Evolutionary conservation across 768 basidiomycete species (phyloP).

Genomic region (Clitopilus passeckerianus): DNA sequence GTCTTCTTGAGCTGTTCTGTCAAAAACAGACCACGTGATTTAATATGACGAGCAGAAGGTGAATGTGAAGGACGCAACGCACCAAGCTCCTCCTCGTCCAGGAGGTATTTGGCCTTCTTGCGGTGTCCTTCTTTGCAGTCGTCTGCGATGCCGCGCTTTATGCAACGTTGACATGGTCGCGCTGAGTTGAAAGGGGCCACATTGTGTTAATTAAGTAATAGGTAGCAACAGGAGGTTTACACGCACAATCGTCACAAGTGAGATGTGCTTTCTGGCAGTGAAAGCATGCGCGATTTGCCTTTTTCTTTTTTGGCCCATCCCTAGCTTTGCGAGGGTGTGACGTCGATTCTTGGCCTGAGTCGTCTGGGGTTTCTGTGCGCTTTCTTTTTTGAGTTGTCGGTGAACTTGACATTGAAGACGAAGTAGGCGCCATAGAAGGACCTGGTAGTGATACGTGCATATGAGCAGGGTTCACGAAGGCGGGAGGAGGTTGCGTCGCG

Average conservation of each 20-base stretch:
- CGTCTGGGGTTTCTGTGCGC: conserved; percentile 57
- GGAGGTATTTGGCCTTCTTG: conserved; percentile 97
- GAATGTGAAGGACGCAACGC: conserved; percentile 19
- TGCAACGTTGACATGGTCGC: conserved; percentile 92
- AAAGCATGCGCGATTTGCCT: conserved; percentile 89
- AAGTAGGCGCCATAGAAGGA: conserved; percentile 25
- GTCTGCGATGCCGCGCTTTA: conserved; percentile 87
- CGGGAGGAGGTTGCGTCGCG: conserved; percentile 13
- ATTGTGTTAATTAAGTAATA: conserved; percentile 11
- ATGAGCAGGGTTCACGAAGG: conserved; percentile 38
- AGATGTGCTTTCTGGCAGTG: conserved; percentile 97
- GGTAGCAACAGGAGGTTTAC: conserved; percentile 9
- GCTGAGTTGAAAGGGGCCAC: conserved; percentile 42
- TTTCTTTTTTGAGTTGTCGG: conserved; percentile 46
- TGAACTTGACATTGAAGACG: conserved; percentile 33
- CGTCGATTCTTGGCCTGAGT: conserved; percentile 42
- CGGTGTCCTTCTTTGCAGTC: conserved; percentile 92
- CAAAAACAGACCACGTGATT: conserved; percentile 29
- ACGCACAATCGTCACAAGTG: conserved; percentile 97
- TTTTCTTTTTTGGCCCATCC: conserved; percentile 89
- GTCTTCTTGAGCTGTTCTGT: conserved; percentile 46
- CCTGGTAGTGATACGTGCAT: conserved; percentile 41
- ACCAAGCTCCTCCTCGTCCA: conserved; percentile 94
- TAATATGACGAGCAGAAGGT: conserved; percentile 20
- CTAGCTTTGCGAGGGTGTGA: conserved; percentile 49